Conservation (phyloP, 257 asterid genomes). For the Salvia splendens region DNA sequence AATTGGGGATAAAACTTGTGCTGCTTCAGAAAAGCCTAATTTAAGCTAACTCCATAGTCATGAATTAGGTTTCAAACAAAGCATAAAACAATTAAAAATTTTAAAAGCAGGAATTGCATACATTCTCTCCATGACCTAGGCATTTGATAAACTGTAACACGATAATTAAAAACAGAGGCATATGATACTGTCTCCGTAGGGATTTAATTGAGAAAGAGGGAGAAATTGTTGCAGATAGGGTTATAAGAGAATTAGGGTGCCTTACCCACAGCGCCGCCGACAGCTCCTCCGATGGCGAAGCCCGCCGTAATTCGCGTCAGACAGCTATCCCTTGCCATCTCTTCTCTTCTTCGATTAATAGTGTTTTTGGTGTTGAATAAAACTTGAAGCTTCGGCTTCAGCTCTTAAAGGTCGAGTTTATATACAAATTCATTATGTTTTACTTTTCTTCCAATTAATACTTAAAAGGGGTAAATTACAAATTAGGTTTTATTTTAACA, state of each 20-base stretch:
- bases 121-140: background rate
- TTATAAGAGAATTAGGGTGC: slow-evolving; percentile 30
- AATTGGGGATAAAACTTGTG: background rate
- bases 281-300: slow-evolving; percentile 74
- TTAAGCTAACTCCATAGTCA: background rate
- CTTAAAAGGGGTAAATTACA: too few relatives aligned
- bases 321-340: slow-evolving; percentile 81
- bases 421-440: background rate
- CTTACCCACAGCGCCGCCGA: slow-evolving; percentile 85
- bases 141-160: slow-evolving; percentile 10
- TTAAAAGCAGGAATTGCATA: slow-evolving; percentile 1
- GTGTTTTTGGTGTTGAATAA: slow-evolving; percentile 9
- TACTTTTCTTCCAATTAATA: background rate
- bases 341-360: slow-evolving; percentile 13
- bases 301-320: slow-evolving; percentile 67
- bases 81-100: slow-evolving; percentile 4
- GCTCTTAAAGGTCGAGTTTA: background rate
- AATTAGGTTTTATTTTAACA: too few relatives aligned
- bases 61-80: slow-evolving; percentile 1
- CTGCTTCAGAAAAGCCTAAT: background rate
- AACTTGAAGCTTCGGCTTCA: background rate
- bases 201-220: background rate
- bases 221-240: slow-evolving; percentile 35
- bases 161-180: background rate
- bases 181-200: background rate